Base-by-base conservation (phyloP, 192 early-diverging fungal species). In the Mortierella hygrophila region DNA sequence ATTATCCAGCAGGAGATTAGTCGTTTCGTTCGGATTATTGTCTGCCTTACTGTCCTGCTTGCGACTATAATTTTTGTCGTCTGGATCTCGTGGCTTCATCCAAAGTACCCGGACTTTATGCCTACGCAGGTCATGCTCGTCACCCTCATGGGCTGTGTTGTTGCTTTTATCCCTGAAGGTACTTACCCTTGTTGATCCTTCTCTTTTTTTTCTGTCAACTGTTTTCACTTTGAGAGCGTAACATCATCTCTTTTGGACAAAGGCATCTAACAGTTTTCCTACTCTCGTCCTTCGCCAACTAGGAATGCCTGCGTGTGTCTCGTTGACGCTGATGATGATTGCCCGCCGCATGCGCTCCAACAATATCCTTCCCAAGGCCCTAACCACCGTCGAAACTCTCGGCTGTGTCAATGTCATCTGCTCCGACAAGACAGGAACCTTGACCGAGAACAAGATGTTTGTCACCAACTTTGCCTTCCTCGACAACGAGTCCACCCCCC, bases 381-480 rank as follows among this genome's bases (percentile, higher is more conserved):
- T 98, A n/a, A 92, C 94, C 44, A 95, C 95, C 1, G 93, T 98
- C 75, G 97, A 98, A 90, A 97, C 97, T 6, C 91, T 98, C 26
- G 97, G 97, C 37, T 93, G 93, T 68, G 93, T 97, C 69, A 92
- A 88, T 75, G 77, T 84, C 32, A 84, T 88, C 76, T 88, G 82
- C 70, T 96, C 95, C 54, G 97, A 98, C 87, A 98, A 98, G 90
- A 97, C 97, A n/a, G 97, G 97, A 0, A 98, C 97, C 10, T 87
- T 98, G 52, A 98, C 97, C 18, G 90, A 93, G 75, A 92, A 94
- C 89, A 89, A 92, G 68, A 97, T 98, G 96, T 81, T 80, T 40
- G 93, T 94, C 23, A 83, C 83, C 49, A 77, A 85, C 70, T 80
- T 88, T 26, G 87, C 84, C 40, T 88, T 94, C 63, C 72, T 77